phyloP scores from a whole-genome alignment of 176 grass and related monocot genomes.

The Oryza longistaminata region DNA sequence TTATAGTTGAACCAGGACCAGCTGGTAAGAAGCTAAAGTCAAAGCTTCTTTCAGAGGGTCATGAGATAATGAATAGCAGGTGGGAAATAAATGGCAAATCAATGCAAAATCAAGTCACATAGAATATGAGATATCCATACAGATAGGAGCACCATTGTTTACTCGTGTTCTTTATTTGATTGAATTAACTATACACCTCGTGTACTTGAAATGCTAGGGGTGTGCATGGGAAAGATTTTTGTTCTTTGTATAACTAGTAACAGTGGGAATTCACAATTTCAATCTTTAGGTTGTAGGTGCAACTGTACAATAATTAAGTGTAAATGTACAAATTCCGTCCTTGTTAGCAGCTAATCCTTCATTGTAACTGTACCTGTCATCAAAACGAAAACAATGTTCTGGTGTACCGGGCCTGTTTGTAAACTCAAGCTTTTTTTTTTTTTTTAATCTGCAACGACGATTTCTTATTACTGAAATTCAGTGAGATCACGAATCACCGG shows the following conservation, averaged over 20 bases:
- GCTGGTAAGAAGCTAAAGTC: constrained; percentile 36
- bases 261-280: constrained; percentile 21
- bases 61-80: constrained; percentile 27
- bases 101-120: not conserved
- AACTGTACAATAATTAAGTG: constrained; percentile 18
- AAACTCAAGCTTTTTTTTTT: not conserved
- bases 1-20: constrained; percentile 44
- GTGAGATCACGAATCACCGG: no score
- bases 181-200: constrained; percentile 18
- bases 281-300: constrained; percentile 33
- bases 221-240: constrained; percentile 24
- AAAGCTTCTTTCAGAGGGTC: constrained; percentile 13
- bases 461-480: no score
- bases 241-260: constrained; percentile 19
- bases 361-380: constrained; percentile 21
- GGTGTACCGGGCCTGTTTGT: constrained; percentile 9
- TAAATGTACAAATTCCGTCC: not conserved
- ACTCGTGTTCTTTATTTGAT: constrained; percentile 5
- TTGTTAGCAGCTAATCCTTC: not conserved
- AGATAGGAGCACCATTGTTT: constrained; percentile 11
- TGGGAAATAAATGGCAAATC: not conserved
- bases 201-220: constrained; percentile 8
- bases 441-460: no score
- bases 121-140: not conserved
- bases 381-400: not conserved